Percentiles rank a stretch among this genome's conserved stretches.
These are phyloP conservation scores for Fusarium veterinarium DNA, from an alignment of 2,329 filamentous ascomycete species.

Conservation along the genomic window DNA sequence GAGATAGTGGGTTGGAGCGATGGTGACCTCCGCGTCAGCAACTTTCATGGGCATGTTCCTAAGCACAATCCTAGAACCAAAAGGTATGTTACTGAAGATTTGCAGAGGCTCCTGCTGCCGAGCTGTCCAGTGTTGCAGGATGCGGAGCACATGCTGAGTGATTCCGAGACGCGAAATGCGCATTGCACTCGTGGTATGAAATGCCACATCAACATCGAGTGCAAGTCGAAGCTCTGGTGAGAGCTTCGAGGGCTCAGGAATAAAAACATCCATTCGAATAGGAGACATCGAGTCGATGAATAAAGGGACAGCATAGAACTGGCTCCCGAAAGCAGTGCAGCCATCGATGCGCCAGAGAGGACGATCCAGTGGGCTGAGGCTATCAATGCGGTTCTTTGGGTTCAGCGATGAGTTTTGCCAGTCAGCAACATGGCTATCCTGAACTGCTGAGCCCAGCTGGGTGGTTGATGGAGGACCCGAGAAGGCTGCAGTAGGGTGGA, in stretches of 20 bases:
- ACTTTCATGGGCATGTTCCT: conserved; percentile 62
- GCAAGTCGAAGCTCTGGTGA: conserved; percentile 56
- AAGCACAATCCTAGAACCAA: conserved; percentile 68
- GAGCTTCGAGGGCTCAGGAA: conserved; percentile 61
- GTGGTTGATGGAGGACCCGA: conserved; percentile 26
- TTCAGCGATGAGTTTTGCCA: conserved; percentile 67
- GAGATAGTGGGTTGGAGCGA: conserved; percentile 64
- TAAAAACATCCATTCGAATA: conserved; percentile 68
- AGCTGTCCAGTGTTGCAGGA: conserved; percentile 63
- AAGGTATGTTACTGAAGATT: conserved; percentile 62
- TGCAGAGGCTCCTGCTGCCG: conserved; percentile 44
- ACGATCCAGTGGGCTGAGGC: conserved; percentile 56
- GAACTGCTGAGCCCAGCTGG: background rate
- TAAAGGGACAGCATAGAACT: conserved; percentile 67
- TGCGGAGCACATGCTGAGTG: conserved; percentile 64
- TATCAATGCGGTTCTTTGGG: conserved; percentile 70
- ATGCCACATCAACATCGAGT: conserved; percentile 62
- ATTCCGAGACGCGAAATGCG: conserved; percentile 63
- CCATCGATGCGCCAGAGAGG: conserved; percentile 70
- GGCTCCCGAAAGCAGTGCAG: conserved; percentile 66
- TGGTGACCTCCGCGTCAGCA: conserved; percentile 56
- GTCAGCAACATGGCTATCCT: conserved; percentile 7
- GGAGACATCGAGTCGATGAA: conserved; percentile 61
- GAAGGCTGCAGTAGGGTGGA: conserved; percentile 69
- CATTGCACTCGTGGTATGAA: conserved; percentile 64